Conservation (phyloP, 2,329 filamentous ascomycete species). For the Chalara sp. region DNA sequence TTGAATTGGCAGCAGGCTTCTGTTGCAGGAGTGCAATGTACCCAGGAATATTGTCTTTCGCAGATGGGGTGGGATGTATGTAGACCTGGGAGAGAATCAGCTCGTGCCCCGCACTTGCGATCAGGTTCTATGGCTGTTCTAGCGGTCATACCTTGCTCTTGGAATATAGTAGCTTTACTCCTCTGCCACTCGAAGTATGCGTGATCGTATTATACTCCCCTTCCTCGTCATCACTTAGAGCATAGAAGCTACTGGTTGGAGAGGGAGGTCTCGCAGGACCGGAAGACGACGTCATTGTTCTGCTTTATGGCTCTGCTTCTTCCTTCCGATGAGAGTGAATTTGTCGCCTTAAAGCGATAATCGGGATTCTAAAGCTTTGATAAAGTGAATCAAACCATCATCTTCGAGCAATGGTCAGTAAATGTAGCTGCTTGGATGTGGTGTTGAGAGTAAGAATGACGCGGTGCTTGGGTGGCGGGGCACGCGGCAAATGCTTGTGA, state of each 20-base stretch:
- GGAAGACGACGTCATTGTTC: conserved; percentile 24
- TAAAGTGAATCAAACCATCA: too few species aligned
- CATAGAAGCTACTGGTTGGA: conserved; percentile 84
- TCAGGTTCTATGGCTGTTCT: conserved; percentile 5
- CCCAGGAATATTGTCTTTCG: conserved; percentile 92
- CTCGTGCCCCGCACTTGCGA: not conserved
- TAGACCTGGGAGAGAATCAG: conserved; percentile 67
- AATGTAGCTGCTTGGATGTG: too few species aligned
- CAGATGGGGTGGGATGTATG: conserved; percentile 84
- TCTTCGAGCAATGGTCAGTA: too few species aligned
- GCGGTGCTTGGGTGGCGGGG: too few species aligned
- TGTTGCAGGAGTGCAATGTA: conserved; percentile 93
- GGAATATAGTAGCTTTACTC: conserved; percentile 88
- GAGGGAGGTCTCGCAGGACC: conserved; percentile 43
- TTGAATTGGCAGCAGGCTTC: conserved; percentile 45
- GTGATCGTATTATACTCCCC: conserved; percentile 92
- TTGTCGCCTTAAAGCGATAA: too few species aligned
- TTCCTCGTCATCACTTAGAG: conserved; percentile 93
- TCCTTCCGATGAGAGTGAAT: too few species aligned
- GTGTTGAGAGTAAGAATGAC: too few species aligned
- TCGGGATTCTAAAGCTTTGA: too few species aligned
- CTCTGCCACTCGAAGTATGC: conserved; percentile 66
- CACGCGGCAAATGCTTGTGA: too few species aligned
- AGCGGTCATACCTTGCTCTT: conserved; percentile 76
- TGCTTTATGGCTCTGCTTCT: too few species aligned